phyloP scores from a whole-genome alignment of 768 basidiomycete species.

The Amanita rimosa region DNA sequence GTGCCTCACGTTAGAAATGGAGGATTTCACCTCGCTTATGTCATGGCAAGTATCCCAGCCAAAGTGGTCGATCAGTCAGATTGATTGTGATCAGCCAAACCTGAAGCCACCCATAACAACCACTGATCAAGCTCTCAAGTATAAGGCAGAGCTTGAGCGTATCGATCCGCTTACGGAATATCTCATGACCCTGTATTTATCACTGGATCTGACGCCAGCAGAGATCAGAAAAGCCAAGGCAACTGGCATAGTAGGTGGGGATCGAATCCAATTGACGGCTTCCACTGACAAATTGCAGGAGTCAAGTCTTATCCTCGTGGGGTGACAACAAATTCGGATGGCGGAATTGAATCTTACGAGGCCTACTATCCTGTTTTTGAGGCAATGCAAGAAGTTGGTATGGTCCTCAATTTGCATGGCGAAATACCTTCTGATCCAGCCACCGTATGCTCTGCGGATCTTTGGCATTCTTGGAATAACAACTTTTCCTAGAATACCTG shows the following conservation, averaged over 20 bases:
- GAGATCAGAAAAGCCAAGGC: slow-evolving; percentile 82
- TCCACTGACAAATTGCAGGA: slow-evolving; percentile 22
- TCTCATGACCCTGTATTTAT: slow-evolving; percentile 96
- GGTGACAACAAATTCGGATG: slow-evolving; percentile 94
- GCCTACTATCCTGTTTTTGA: slow-evolving; percentile 88
- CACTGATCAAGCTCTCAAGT: slow-evolving; percentile 70
- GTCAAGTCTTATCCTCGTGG: slow-evolving; percentile 97
- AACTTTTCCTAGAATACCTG: slow-evolving; percentile 58
- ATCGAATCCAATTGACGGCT: not conserved
- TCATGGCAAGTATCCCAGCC: slow-evolving; percentile 61
- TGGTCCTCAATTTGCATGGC: slow-evolving; percentile 96
- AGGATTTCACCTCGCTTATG: slow-evolving; percentile 87
- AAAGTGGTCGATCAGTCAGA: slow-evolving; percentile 6
- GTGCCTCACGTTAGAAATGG: slow-evolving; percentile 84
- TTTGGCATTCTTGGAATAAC: slow-evolving; percentile 4
- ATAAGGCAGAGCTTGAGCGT: slow-evolving; percentile 61
- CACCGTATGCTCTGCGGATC: slow-evolving; percentile 21
- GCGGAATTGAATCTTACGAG: slow-evolving; percentile 93
- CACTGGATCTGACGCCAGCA: slow-evolving; percentile 78
- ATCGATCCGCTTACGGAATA: slow-evolving; percentile 77
- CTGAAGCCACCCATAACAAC: slow-evolving; percentile 80
- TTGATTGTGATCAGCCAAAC: slow-evolving; percentile 58
- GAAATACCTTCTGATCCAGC: slow-evolving; percentile 85
- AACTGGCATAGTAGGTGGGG: slow-evolving; percentile 64
- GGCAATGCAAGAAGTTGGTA: slow-evolving; percentile 85